Percentiles rank a stretch among this genome's conserved stretches.
These are phyloP conservation scores for Pilasporangium apinafurcum DNA, from an alignment of 352 stramenopile genomes.

Conservation along the genomic window DNA sequence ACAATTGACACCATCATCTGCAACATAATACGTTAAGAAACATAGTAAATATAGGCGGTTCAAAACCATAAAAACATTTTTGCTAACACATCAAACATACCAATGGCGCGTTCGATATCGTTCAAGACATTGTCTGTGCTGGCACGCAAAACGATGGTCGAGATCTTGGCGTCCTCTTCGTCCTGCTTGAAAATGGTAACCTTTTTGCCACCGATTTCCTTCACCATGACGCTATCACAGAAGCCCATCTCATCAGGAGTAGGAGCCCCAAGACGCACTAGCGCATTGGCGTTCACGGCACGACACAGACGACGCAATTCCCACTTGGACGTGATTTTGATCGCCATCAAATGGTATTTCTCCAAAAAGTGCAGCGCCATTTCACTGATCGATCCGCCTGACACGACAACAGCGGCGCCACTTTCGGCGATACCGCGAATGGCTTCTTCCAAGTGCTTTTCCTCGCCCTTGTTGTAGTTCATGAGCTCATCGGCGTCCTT, in stretches of 20 bases:
- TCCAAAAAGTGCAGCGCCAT: slow-evolving; percentile 99
- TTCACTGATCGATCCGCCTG: slow-evolving; percentile 95
- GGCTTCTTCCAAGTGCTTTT: slow-evolving; percentile 97
- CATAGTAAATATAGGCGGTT: neutral
- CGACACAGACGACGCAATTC: slow-evolving; percentile 97
- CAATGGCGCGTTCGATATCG: slow-evolving; percentile 96
- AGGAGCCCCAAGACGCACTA: slow-evolving; percentile 95
- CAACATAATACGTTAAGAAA: neutral
- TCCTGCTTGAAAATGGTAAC: slow-evolving; percentile 96
- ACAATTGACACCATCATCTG: slow-evolving; percentile 97
- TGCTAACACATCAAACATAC: slow-evolving; percentile 11
- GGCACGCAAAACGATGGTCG: slow-evolving; percentile 93
- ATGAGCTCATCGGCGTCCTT: slow-evolving; percentile 99
- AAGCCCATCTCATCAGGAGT: slow-evolving; percentile 98
- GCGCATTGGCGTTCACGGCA: slow-evolving; percentile 94
- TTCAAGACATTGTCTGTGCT: slow-evolving; percentile 97
- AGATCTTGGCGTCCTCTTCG: slow-evolving; percentile 92
- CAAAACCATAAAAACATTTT: neutral
- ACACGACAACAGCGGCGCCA: slow-evolving; percentile 95
- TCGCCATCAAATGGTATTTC: slow-evolving; percentile 95
- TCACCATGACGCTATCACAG: slow-evolving; percentile 89
- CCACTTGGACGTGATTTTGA: slow-evolving; percentile 99
- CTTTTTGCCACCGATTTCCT: slow-evolving; percentile 95
- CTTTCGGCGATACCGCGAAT: slow-evolving; percentile 95
- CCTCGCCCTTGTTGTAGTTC: slow-evolving; percentile 99